A percentile compares a stretch with the other conserved stretches of the same genome.
These are phyloP conservation scores for Gastroboletus turbinatus DNA, from an alignment of 1,284 basidiomycete species.

Conservation along the genomic window DNA sequence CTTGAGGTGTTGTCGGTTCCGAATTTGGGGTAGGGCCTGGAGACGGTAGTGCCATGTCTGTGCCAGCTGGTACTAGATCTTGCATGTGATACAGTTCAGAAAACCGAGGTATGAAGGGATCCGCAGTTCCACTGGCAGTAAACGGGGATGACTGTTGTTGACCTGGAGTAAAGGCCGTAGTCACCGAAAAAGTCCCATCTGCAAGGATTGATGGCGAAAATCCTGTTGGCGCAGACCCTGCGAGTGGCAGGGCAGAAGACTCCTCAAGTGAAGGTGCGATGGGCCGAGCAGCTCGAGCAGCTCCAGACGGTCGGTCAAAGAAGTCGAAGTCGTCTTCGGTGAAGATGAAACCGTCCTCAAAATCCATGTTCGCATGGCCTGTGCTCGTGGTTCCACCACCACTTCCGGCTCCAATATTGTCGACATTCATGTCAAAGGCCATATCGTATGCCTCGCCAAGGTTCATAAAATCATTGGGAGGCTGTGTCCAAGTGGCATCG, in stretches of 20 bases:
- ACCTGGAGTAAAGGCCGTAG: constrained; percentile 23
- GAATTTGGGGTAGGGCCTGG: constrained; percentile 43
- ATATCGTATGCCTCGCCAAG: constrained; percentile 47
- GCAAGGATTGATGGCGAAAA: constrained; percentile 35
- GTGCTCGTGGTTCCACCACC: constrained; percentile 31
- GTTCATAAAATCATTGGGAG: constrained; percentile 40
- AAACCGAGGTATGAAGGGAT: constrained; percentile 34
- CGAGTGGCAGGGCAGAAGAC: constrained; percentile 25
- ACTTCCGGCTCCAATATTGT: constrained; percentile 33
- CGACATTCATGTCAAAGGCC: constrained; percentile 48
- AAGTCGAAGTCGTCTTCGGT: constrained; percentile 81
- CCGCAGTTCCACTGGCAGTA: constrained; percentile 23
- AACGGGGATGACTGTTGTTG: constrained; percentile 34
- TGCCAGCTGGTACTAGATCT: constrained; percentile 24
- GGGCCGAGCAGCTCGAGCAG: constrained; percentile 15
- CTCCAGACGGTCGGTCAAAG: constrained; percentile 55
- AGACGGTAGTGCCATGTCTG: constrained; percentile 40
- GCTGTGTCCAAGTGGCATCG: constrained; percentile 44
- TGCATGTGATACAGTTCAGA: constrained; percentile 24
- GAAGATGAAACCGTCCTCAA: constrained; percentile 69
- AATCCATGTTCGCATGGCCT: constrained; percentile 42
- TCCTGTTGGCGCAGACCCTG: constrained; percentile 30
- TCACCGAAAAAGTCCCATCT: constrained; percentile 31
- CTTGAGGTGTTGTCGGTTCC: constrained; percentile 52
- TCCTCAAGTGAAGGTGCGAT: constrained; percentile 14